Evolutionary conservation across 176 grass and related monocot species (phyloP).

Genomic region (Oryza nivara): DNA sequence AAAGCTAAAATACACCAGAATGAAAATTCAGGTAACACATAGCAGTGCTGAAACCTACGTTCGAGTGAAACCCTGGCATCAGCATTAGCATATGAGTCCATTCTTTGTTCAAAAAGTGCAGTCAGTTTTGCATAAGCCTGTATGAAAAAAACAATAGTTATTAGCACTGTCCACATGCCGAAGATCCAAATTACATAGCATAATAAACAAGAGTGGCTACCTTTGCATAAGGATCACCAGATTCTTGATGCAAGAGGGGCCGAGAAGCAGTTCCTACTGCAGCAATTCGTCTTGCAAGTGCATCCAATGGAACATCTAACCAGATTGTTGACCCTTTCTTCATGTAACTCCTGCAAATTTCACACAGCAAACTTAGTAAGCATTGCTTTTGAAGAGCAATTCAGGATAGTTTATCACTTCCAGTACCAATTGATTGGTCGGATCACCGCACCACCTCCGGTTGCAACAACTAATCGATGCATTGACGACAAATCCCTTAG

Average conservation of each 20-base stretch:
- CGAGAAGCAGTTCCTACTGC: constrained; percentile 82
- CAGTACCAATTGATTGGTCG: constrained; percentile 87
- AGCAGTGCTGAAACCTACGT: constrained; percentile 48
- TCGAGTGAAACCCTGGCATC: constrained; percentile 90
- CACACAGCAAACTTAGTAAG: constrained; percentile 2
- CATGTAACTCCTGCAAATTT: constrained; percentile 83
- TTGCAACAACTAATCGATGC: constrained; percentile 89
- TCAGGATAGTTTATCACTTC: constrained; percentile 45
- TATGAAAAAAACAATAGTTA: constrained; percentile 35
- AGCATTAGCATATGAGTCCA: constrained; percentile 85
- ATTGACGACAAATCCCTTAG: constrained; percentile 88
- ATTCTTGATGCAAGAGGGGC: constrained; percentile 85
- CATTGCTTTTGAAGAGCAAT: constrained; percentile 40
- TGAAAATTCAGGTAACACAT: constrained; percentile 10
- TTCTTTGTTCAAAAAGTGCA: constrained; percentile 81
- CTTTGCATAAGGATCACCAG: constrained; percentile 84
- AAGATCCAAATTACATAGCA: constrained; percentile 1
- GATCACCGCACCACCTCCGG: constrained; percentile 90
- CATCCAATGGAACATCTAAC: constrained; percentile 91
- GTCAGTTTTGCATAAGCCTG: constrained; percentile 84
- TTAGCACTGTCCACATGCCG: not conserved
- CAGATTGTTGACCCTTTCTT: constrained; percentile 77
- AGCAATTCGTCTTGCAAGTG: constrained; percentile 78
- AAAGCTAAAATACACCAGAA: not conserved
- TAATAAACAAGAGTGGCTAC: constrained; percentile 47